phyloP scores from a whole-genome alignment of 1,284 basidiomycete species.

The Binderoboletus segoi region DNA sequence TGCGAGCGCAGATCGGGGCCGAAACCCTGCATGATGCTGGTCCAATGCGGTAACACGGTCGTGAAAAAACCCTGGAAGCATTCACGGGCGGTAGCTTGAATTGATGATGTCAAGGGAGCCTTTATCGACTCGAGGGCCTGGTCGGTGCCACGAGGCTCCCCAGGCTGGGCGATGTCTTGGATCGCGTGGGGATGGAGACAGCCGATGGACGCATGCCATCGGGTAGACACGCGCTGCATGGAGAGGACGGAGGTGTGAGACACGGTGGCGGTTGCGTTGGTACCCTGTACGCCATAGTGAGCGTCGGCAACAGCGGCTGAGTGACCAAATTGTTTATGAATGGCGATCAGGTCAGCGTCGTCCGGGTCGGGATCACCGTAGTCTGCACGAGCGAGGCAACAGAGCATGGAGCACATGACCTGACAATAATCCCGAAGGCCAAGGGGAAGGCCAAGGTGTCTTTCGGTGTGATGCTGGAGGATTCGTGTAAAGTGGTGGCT shows the following conservation, averaged over 20 bases:
- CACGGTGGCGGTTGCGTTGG: background rate
- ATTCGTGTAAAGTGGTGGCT: background rate
- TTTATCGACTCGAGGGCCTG: no score
- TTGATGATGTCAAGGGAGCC: no score
- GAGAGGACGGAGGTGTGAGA: background rate
- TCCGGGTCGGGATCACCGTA: background rate
- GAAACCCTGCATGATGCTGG: no score
- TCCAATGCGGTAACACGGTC: background rate
- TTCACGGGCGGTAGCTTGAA: background rate
- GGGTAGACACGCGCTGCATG: background rate
- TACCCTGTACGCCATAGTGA: constrained; percentile 10
- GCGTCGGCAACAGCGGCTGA: background rate
- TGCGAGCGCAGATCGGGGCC: no score
- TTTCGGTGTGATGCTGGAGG: constrained; percentile 2
- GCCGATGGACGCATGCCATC: constrained; percentile 3
- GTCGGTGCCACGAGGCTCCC: no score
- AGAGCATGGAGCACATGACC: constrained; percentile 14
- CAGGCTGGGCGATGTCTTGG: no score
- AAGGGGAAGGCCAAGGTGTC: background rate
- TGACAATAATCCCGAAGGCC: constrained; percentile 1
- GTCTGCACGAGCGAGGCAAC: background rate
- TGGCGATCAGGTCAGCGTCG: background rate
- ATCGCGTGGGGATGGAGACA: background rate
- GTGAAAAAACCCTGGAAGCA: background rate
- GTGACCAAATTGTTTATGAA: constrained; percentile 7